Evolutionary conservation across 225 moss, liverwort and hornwort species (phyloP), one percentile per base, ranked within the genome.

Genomic region (Bryum argenteum): DNA sequence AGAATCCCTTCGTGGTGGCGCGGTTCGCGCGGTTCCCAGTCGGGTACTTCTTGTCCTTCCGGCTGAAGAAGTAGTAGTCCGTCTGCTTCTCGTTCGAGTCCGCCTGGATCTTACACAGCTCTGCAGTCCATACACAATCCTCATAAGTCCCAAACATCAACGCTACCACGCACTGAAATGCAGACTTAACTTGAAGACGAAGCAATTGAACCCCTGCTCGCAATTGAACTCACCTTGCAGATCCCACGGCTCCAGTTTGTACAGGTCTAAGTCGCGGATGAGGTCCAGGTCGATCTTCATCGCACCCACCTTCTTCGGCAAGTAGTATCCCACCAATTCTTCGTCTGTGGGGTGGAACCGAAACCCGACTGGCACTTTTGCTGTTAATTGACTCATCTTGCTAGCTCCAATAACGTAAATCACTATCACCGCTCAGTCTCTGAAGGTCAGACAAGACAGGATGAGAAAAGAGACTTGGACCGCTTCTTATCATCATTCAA

Each of bases 191-290:
- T 20, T 17, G 48, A 8, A 48, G 15, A 47, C 15, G 14, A 47
- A 12, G 45, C 15, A 48, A 15, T 48, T 8, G 15, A 1, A 14
- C 5, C 47, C 16, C 47, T 47, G 9, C 10, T 9, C 5, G 2
- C 8, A 8, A 12, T 11, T 13, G 45, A 47, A 7, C 48, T 48
- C 48, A 48, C 85, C 90, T 92, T 92, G 87, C 24, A 95, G 92
- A 57, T 95, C 90, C 95, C 90, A 92, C 11, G 95, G 95, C 77
- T 95, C 95, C 16, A 90, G 88, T 69, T 92, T 87, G 68, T 92
- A 95, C 2, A 95, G 89, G 74, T 95, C 95, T 54, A 95, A 66
- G 39, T 89, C 92, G 23, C 95, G 84, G 24, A 95, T 89, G 52
- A 90, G 85, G 62, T 90, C 91, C 13, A 87, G 73, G 70, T 90